Evolutionary conservation across 805 yeast species (phyloP), one percentile per base, ranked within the genome.

Genomic region (Candida montana): DNA sequence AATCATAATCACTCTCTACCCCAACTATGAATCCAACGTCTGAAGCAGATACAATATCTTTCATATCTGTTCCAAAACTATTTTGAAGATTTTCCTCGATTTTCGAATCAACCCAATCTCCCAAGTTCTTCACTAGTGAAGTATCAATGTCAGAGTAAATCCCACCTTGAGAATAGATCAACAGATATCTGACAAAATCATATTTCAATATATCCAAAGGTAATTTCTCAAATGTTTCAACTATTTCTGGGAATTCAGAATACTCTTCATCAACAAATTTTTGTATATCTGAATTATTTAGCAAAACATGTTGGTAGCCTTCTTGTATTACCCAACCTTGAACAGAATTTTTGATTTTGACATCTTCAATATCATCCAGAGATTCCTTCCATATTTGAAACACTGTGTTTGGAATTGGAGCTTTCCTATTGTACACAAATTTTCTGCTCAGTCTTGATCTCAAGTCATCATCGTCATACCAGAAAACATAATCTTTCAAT

Each of bases 81-180:
- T 33, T 4, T 8, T 17, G 17, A 24, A 33, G 24, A 15, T 33
- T 7, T 4, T 13, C 2, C 4, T 24, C 30, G 9, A 53, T 48
- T 41, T 66, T 66, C 46, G 65, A 36, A 75, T 75, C 84, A 77
- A 75, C 43, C 77, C 74, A 31, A 72, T 77, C 35, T 71, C 67
- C 3, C 74, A 81, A 43, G 64, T 76, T 46, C 13, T 13, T 74
- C 44, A 77, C 43, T 59, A 19, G 16, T 15, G 38, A 63, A 2
- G 83, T 76, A 54, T 79, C 84, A 37, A 75, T 72, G 55, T 79
- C 84, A 2, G 81, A 72, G 52, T 79, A 79, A 16, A 75, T 66
- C 20, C 85, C 84, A 37, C 84, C 85, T 39, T 65, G 62, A 6
- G 79, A 72, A 47, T 51, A 77, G 6, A 77, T 54, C 6, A 78